Conservation (phyloP, 2,329 filamentous ascomycete genomes). For the Colletotrichum sp. region DNA sequence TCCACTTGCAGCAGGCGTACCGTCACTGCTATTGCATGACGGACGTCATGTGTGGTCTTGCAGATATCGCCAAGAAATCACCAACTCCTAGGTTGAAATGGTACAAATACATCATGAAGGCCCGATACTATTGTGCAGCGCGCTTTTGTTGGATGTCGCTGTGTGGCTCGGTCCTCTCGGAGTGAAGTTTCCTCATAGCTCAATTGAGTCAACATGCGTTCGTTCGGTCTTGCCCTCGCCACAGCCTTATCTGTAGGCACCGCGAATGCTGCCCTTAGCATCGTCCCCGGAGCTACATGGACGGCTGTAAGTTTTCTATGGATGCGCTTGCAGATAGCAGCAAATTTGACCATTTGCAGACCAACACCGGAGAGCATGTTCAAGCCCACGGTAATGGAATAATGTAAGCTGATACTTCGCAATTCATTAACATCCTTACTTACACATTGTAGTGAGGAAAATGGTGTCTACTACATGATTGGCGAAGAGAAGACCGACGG, state of each 20-base stretch:
- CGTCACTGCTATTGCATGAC: background rate
- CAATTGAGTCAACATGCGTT: background rate
- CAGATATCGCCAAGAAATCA: background rate
- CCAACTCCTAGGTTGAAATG: background rate
- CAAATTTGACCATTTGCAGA: slow-evolving; percentile 26
- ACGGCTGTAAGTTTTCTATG: slow-evolving; percentile 37
- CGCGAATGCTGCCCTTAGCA: slow-evolving; percentile 28
- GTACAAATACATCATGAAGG: background rate
- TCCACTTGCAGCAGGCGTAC: background rate
- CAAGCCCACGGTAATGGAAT: slow-evolving; percentile 71
- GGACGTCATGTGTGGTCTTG: background rate
- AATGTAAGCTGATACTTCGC: slow-evolving; percentile 32
- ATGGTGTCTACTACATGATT: slow-evolving; percentile 67
- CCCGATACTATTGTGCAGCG: background rate
- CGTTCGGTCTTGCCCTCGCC: background rate
- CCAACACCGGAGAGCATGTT: slow-evolving; percentile 56
- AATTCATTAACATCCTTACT: background rate
- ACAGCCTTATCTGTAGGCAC: background rate
- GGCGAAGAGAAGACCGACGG: slow-evolving; percentile 74
- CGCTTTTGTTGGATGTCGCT: background rate
- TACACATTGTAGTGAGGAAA: slow-evolving; percentile 39
- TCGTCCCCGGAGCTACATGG: slow-evolving; percentile 51
- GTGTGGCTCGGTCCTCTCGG: background rate
- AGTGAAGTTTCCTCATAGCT: background rate
- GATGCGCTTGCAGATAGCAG: background rate